Conservation (phyloP, 2,329 filamentous ascomycete species). For the Clonostachys chloroleuca region DNA sequence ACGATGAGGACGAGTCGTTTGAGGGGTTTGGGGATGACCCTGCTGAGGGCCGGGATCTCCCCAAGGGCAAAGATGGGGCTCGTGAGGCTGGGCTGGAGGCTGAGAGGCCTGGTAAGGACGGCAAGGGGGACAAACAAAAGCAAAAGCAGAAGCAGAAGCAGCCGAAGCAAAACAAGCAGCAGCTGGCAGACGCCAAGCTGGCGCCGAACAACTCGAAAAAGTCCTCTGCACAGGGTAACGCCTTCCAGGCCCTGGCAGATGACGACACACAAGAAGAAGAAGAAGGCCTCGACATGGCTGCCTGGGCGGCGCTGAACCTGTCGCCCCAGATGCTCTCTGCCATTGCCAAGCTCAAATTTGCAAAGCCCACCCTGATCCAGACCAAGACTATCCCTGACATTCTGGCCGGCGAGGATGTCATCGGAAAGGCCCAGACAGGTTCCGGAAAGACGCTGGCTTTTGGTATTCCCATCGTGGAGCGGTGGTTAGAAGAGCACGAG, state of each 20-base stretch:
- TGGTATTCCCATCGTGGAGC: conserved; percentile 86
- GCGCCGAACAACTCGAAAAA: conserved; percentile 26
- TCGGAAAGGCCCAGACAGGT: conserved; percentile 93
- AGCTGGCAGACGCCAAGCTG: conserved; percentile 18
- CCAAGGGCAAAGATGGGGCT: conserved; percentile 22
- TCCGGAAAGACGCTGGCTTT: conserved; percentile 97
- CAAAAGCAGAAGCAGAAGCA: conserved; percentile 15
- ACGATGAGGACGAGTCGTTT: conserved; percentile 52
- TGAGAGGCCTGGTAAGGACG: conserved; percentile 15
- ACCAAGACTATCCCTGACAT: conserved; percentile 75
- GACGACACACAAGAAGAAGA: conserved; percentile 52
- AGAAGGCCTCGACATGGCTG: conserved; percentile 63
- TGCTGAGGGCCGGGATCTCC: conserved; percentile 22
- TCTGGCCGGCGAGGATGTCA: conserved; percentile 78
- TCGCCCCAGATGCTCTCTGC: conserved; percentile 68
- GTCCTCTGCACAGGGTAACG: conserved; percentile 35
- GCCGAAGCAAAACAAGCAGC: conserved; percentile 12
- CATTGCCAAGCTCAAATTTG: conserved; percentile 75
- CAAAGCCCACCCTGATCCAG: conserved; percentile 80
- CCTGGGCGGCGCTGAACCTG: conserved; percentile 72
- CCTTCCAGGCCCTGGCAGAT: conserved; percentile 50
- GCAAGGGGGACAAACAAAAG: conserved; percentile 11
- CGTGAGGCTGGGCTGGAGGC: conserved; percentile 20
- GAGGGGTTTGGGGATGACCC: conserved; percentile 52
- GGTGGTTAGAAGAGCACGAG: conserved; percentile 57